Percentiles rank a stretch among this genome's conserved stretches.
phyloP scores from a whole-genome alignment of 2,329 filamentous ascomycete species.

The Microcera coccophila region DNA sequence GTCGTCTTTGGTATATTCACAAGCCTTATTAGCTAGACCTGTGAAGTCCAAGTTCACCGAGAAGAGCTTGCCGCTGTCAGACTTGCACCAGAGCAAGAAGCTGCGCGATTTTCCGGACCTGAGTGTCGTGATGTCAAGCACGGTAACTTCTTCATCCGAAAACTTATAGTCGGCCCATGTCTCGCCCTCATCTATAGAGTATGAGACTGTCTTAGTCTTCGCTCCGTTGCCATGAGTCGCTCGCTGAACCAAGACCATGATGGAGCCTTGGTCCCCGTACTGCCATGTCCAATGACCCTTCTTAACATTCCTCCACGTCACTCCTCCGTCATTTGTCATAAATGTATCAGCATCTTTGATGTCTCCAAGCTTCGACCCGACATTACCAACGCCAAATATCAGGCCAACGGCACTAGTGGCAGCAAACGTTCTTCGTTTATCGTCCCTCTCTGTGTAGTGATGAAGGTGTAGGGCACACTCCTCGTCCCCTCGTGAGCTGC shows the following conservation, averaged over 20 bases:
- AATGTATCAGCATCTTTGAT: constrained; percentile 80
- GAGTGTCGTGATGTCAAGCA: constrained; percentile 81
- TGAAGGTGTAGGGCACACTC: constrained; percentile 89
- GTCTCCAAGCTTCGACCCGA: constrained; percentile 65
- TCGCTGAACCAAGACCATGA: constrained; percentile 81
- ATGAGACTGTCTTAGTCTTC: constrained; percentile 66
- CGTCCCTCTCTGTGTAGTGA: constrained; percentile 85
- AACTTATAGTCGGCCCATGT: constrained; percentile 78
- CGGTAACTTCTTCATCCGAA: constrained; percentile 62
- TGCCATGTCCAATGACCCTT: constrained; percentile 91
- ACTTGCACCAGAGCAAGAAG: constrained; percentile 82
- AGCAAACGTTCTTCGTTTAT: constrained; percentile 81
- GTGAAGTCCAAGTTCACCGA: constrained; percentile 88
- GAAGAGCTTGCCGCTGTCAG: constrained; percentile 54
- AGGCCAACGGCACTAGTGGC: constrained; percentile 84
- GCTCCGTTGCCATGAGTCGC: constrained; percentile 62
- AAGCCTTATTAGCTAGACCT: constrained; percentile 69
- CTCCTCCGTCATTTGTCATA: constrained; percentile 85
- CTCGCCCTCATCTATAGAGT: constrained; percentile 75
- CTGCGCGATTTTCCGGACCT: constrained; percentile 86
- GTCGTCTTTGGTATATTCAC: constrained; percentile 62
- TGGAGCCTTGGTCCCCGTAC: constrained; percentile 90
- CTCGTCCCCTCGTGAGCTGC: constrained; percentile 51
- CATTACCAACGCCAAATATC: constrained; percentile 88
- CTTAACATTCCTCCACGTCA: constrained; percentile 80